phyloP scores from a whole-genome alignment of 257 asterid species.

The Solanum pimpinellifolium region DNA sequence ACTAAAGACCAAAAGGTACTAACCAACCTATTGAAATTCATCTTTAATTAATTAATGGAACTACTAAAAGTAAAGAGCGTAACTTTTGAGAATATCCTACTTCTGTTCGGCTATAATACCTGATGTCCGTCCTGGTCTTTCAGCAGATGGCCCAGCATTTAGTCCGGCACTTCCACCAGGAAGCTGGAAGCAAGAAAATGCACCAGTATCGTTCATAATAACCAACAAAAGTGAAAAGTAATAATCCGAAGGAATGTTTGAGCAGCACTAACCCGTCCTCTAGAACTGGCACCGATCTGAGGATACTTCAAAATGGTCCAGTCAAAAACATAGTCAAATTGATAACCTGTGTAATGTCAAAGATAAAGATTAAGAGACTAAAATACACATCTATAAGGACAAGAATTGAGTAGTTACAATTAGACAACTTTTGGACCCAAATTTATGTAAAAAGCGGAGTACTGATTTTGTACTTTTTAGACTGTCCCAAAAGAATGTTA shows the following conservation, averaged over 20 bases:
- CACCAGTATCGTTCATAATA: constrained; percentile 1
- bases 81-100: not conserved
- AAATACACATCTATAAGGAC: not conserved
- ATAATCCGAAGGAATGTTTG: not conserved
- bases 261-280: constrained; percentile 52
- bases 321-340: constrained; percentile 90
- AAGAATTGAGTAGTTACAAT: not conserved
- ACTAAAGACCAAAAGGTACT: not conserved
- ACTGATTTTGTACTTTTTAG: not conserved
- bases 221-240: not conserved
- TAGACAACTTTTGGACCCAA: not conserved
- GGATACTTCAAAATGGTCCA: constrained; percentile 97
- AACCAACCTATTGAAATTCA: not conserved
- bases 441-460: not conserved
- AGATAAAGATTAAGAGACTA: not conserved
- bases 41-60: not conserved
- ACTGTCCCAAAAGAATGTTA: not conserved
- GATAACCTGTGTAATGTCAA: constrained; percentile 53
- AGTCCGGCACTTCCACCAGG: constrained; percentile 46
- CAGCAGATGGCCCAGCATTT: constrained; percentile 75
- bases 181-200: constrained; percentile 32
- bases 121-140: constrained; percentile 64
- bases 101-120: constrained; percentile 26
- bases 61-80: not conserved
- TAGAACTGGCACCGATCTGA: constrained; percentile 76